Evolutionary conservation across 2,329 filamentous ascomycete species (phyloP).

Genomic region (Paradendryphiella salina): DNA sequence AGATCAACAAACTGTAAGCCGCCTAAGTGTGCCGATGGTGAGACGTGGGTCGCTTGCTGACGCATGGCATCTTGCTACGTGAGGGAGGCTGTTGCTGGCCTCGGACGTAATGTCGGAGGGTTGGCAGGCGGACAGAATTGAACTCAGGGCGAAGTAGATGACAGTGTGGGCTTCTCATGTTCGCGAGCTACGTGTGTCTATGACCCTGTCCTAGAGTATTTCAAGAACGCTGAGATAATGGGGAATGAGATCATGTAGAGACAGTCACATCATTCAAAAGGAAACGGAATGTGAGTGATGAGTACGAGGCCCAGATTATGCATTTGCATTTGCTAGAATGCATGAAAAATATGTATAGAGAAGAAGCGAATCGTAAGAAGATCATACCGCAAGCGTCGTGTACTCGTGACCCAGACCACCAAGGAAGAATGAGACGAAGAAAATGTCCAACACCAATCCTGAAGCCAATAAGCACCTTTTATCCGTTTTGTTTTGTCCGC

Average conservation of each 20-base stretch:
- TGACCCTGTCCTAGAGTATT: too few species aligned
- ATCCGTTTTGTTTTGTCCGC: not conserved
- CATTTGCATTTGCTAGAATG: slow-evolving; percentile 1
- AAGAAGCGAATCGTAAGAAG: slow-evolving; percentile 8
- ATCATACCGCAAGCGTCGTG: slow-evolving; percentile 1
- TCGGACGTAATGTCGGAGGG: too few species aligned
- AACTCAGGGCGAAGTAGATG: too few species aligned
- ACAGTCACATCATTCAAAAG: not conserved
- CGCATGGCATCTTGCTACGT: not conserved
- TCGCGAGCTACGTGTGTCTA: too few species aligned
- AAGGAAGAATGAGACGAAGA: slow-evolving; percentile 1
- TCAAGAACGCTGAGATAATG: too few species aligned
- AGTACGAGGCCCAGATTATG: not conserved
- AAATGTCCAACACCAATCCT: not conserved
- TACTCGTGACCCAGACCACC: slow-evolving; percentile 1
- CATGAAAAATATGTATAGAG: not conserved
- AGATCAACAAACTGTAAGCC: not conserved
- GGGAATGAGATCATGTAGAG: too few species aligned
- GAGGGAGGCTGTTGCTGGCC: too few species aligned
- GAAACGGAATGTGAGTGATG: not conserved
- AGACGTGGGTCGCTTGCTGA: not conserved
- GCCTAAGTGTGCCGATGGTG: not conserved
- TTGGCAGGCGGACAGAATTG: too few species aligned
- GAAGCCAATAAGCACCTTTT: not conserved
- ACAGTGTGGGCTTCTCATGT: too few species aligned